Evolutionary conservation across 495 filamentous ascomycete species (phyloP), one percentile per base, ranked within the genome.

Genomic region (Aspergillus heteromorphus): DNA sequence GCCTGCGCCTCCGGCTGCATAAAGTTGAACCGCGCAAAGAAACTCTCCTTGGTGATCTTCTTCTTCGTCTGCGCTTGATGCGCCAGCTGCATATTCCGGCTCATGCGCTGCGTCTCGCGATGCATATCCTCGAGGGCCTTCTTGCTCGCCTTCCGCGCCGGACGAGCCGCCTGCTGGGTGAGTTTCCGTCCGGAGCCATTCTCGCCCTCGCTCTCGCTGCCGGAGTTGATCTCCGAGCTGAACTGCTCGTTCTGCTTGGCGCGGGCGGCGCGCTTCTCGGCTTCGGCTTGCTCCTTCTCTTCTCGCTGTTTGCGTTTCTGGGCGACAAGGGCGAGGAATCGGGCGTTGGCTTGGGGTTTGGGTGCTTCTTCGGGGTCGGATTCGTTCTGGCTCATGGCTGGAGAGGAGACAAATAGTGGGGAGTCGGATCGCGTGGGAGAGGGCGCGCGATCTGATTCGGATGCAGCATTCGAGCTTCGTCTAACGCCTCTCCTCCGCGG

Each of bases 61-160:
- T 93, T 97, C 74, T 88, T 93, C 2, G 91, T 92, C 65, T 82
- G 86, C 6, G 88, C 86, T 64, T 97, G 83, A 65, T 97, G 91
- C n/a, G 87, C 81, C 19, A 99, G 75, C 63, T 97, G 93, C 80
- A 93, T 85, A 58, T 87, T 93, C 54, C 93, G 82, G 57, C 80
- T 85, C 76, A 99, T 80, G 19, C 95, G 85, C 69, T 97, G 92
- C 1, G 92, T 96, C 69, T 97, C 93, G 40, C 88, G 79, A 52
- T 83, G 83, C 85, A 97, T 96, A 63, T 97, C 92, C 69, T 96
- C 88, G n/a, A 96, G 53, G 0, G 95, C 93, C 73, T 92, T 96
- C 74, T 95, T 97, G 72, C 92, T 90, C 4, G 93, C 93, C 61
- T 91, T 96, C 1, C 93, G 83, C 4, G 87, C 74, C 5, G 90